Evolutionary conservation across 1,284 basidiomycete genomes (phyloP).

Genomic region (Ganoderma boninense): DNA sequence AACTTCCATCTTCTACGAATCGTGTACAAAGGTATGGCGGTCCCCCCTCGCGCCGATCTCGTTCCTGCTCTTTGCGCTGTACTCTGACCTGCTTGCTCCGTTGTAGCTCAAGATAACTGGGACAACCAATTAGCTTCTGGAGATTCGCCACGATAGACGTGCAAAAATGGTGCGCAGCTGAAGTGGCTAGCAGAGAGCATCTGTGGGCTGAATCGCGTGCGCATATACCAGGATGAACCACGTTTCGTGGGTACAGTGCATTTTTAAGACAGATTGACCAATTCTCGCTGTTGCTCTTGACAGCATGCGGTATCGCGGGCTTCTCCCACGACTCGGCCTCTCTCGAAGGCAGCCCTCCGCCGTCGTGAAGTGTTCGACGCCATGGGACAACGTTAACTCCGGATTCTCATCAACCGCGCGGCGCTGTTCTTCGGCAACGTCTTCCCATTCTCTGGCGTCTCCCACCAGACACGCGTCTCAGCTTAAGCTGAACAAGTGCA

Average conservation of each 20-base stretch:
- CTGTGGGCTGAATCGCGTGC: slow-evolving; percentile 16
- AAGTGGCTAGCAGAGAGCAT: background rate
- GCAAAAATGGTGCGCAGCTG: slow-evolving; percentile 43
- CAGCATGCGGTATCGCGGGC: slow-evolving; percentile 63
- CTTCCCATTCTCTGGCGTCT: slow-evolving; percentile 54
- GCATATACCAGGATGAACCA: slow-evolving; percentile 52
- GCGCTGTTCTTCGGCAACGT: slow-evolving; percentile 50
- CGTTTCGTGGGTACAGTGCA: slow-evolving; percentile 57
- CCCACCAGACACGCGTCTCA: slow-evolving; percentile 51
- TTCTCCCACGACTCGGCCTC: slow-evolving; percentile 63
- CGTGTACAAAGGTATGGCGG: too few species aligned
- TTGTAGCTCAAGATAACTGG: slow-evolving; percentile 62
- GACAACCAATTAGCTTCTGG: slow-evolving; percentile 53
- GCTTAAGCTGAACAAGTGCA: slow-evolving; percentile 46
- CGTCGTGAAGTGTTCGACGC: slow-evolving; percentile 56
- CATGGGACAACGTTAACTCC: too few species aligned
- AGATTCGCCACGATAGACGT: slow-evolving; percentile 57
- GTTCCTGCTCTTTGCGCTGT: slow-evolving; percentile 42
- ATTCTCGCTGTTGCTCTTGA: slow-evolving; percentile 53
- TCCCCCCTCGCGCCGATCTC: too few species aligned
- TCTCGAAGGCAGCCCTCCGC: slow-evolving; percentile 55
- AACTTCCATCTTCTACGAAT: slow-evolving; percentile 47
- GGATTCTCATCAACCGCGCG: too few species aligned
- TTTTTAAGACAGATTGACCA: too few species aligned
- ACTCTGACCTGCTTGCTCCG: too few species aligned